phyloP scores from a whole-genome alignment of 2,329 filamentous ascomycete genomes.

The Aspergillus transmontanensis region DNA sequence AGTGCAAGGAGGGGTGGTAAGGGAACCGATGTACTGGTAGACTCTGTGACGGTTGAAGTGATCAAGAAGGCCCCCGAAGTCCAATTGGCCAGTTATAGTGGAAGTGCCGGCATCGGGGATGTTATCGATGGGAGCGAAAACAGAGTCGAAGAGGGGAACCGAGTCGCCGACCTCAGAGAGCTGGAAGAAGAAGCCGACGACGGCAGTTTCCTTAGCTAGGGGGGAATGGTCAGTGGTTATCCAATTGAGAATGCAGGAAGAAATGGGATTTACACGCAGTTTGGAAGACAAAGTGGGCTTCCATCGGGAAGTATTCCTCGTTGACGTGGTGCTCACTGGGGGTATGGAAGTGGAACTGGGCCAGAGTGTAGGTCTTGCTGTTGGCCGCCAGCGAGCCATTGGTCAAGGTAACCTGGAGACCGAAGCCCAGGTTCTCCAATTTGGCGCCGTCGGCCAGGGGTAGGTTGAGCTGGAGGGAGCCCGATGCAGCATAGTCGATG shows the following conservation, averaged over 20 bases:
- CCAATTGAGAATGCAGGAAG: background rate
- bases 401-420: slow-evolving; percentile 55
- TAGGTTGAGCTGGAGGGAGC: slow-evolving; percentile 25
- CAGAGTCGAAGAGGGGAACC: slow-evolving; percentile 50
- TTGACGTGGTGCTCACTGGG: slow-evolving; percentile 61
- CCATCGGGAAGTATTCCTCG: slow-evolving; percentile 53
- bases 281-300: slow-evolving; percentile 64
- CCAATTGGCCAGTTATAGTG: slow-evolving; percentile 41
- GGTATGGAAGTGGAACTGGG: slow-evolving; percentile 64
- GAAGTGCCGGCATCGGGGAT: slow-evolving; percentile 45
- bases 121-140: slow-evolving; percentile 47
- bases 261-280: slow-evolving; percentile 39
- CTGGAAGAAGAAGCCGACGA: slow-evolving; percentile 48
- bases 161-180: slow-evolving; percentile 39
- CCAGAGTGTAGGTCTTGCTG: slow-evolving; percentile 46
- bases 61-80: slow-evolving; percentile 46
- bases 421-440: slow-evolving; percentile 52
- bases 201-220: slow-evolving; percentile 33
- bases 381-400: slow-evolving; percentile 51
- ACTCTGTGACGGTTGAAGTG: slow-evolving; percentile 44
- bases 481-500: slow-evolving; percentile 20
- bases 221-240: background rate
- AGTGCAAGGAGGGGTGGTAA: slow-evolving; percentile 65
- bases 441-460: slow-evolving; percentile 21
- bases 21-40: slow-evolving; percentile 59